A percentile compares a stretch with the other conserved stretches of the same genome.
phyloP scores from a whole-genome alignment of 345 rosid species.

The Linum trigynum region DNA sequence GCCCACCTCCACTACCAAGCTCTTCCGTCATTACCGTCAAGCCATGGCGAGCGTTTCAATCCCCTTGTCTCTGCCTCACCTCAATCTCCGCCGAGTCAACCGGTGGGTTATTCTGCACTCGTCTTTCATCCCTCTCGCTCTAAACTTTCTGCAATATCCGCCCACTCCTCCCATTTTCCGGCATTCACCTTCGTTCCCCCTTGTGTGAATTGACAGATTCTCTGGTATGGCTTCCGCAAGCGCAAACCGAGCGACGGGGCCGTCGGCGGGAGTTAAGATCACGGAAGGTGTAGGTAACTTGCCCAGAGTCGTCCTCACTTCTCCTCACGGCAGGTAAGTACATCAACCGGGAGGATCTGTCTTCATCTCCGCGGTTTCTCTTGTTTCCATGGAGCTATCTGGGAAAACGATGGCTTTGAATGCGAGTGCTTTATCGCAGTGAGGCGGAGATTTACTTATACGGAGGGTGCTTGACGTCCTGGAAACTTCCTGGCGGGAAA shows the following conservation, averaged over 20 bases:
- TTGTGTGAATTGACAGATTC: slow-evolving; percentile 18
- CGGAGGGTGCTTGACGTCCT: slow-evolving; percentile 85
- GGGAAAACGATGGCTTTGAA: too few species aligned
- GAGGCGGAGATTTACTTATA: slow-evolving; percentile 84
- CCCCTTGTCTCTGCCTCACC: slow-evolving; percentile 32
- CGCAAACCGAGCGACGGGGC: slow-evolving; percentile 17
- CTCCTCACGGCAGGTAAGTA: slow-evolving; percentile 54
- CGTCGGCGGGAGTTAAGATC: slow-evolving; percentile 38
- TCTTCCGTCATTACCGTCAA: too few species aligned
- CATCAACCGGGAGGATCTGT: not conserved
- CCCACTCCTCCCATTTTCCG: not conserved
- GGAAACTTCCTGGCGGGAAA: slow-evolving; percentile 63
- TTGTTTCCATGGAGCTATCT: too few species aligned
- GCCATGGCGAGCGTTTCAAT: slow-evolving; percentile 52
- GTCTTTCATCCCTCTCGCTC: not conserved
- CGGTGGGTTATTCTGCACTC: slow-evolving; percentile 26
- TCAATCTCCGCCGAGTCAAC: slow-evolving; percentile 35
- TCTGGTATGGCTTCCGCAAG: slow-evolving; percentile 50
- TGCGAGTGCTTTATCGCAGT: slow-evolving; percentile 23
- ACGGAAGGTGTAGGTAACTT: slow-evolving; percentile 82
- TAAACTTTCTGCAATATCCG: too few species aligned
- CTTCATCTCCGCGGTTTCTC: not conserved
- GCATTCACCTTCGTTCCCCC: slow-evolving; percentile 1
- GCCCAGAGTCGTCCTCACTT: slow-evolving; percentile 70
- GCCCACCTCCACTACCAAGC: too few species aligned